Base-by-base conservation (phyloP, 2,329 filamentous ascomycete genomes). In the Fusarium chaquense region DNA sequence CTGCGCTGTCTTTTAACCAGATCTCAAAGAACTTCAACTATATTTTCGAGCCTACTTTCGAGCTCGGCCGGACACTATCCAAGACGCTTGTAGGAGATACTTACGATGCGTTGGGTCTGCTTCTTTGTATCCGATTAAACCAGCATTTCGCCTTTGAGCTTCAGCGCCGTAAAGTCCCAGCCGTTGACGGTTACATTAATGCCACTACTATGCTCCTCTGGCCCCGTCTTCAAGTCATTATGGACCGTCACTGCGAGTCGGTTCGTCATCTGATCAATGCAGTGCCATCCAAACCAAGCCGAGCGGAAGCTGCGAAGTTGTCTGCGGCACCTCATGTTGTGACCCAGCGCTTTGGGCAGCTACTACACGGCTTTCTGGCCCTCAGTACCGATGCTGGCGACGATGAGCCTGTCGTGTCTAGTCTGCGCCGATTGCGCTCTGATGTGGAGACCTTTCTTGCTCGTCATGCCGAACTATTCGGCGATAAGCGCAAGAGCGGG, bases 81-180 rank as follows among this genome's bases (percentile, higher is more conserved):
- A 95, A 91, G 76, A 85, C 88, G 6, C 87, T 99, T 3, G 87
- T 93, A 3, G 87, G 92, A 43, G 88, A 91, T 36, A 93, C 91
- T 1, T 91, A 91, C 56, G 96, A 99, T 78, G 93, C 91, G 3
- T 83, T 99, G 1, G 96, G 96, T 5, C 84, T 98, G 12, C 84
- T 99, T 10, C 85, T 98, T n/a, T 96, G 93, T 76, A 94, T 99
- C 33, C 90, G 96, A 8, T 82, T 99, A 18, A 99, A 97, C 73
- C 96, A 98, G 77, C 93, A 96, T 72, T 91, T 95, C 62, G 94
- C 96, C 18, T 99, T 99, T 77, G 93, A 97, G 79, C 86, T 98
- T 35, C 96, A 99, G 79, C 88, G 95, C 13, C 90, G 95, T 57
- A 95, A 97, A 77, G 89, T 98, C 1, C 96, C 96, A 0, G 91